phyloP scores from a whole-genome alignment of 371 early-diverging fungal genomes.

The Dichotomocladium elegans region DNA sequence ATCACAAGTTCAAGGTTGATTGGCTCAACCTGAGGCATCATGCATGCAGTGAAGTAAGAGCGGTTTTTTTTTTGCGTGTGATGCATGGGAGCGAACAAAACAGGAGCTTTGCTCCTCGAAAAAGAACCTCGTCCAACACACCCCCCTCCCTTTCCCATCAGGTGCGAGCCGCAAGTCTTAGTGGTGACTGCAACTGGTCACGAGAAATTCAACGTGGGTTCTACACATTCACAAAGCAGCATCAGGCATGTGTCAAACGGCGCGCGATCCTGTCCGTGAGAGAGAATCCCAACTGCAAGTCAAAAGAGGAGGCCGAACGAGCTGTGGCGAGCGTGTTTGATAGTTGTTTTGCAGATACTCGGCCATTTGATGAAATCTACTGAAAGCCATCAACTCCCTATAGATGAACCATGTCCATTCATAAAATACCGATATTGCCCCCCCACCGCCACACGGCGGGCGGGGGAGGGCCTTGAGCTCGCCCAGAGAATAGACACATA shows the following conservation, averaged over 20 bases:
- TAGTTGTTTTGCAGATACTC: constrained; percentile 89
- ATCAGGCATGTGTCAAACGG: constrained; percentile 90
- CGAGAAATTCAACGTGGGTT: constrained; percentile 83
- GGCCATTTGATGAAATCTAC: constrained; percentile 94
- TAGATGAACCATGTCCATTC: no score
- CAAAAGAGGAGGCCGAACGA: constrained; percentile 76
- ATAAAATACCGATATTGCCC: no score
- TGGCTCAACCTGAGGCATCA: constrained; percentile 85
- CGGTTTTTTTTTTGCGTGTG: neutral
- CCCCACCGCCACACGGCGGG: no score
- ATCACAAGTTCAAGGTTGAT: constrained; percentile 77
- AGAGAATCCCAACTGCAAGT: constrained; percentile 73
- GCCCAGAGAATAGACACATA: no score
- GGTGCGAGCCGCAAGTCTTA: constrained; percentile 88
- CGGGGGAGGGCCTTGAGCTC: no score
- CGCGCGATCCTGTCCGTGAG: constrained; percentile 79
- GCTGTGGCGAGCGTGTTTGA: constrained; percentile 88
- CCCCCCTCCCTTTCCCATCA: no score
- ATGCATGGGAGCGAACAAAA: neutral
- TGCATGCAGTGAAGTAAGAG: constrained; percentile 87
- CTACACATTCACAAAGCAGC: constrained; percentile 81
- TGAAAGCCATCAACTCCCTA: no score
- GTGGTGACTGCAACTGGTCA: constrained; percentile 89
- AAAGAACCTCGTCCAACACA: no score
- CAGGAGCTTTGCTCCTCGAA: no score